phyloP scores from a whole-genome alignment of 2,329 filamentous ascomycete genomes.

The Berkeleyomyces basicola region DNA sequence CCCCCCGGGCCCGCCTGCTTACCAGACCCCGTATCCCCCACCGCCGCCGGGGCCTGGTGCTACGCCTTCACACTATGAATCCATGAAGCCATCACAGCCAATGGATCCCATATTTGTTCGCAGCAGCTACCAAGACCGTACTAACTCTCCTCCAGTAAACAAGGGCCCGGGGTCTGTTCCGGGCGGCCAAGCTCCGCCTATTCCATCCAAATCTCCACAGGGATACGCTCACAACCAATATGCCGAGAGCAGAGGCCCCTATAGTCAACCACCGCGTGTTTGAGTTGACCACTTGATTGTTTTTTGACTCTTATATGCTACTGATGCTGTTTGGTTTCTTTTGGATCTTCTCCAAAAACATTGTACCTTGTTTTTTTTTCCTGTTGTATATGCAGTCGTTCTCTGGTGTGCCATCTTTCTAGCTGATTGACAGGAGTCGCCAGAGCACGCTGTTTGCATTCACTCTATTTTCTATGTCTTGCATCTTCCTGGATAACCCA shows the following conservation, averaged over 20 bases:
- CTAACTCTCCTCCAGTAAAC: conserved; percentile 8
- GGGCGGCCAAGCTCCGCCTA: not conserved
- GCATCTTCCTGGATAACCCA: not conserved
- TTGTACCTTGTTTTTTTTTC: not conserved
- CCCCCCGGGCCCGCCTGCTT: conserved; percentile 1
- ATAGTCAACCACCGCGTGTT: conserved; percentile 1
- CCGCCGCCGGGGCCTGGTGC: not conserved
- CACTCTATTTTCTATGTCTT: not conserved
- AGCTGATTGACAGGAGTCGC: not conserved
- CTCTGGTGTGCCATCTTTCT: not conserved
- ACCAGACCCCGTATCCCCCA: not conserved
- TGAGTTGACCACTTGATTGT: not conserved
- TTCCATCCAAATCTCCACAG: conserved; percentile 10
- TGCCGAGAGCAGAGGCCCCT: conserved; percentile 7
- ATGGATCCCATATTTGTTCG: conserved; percentile 11
- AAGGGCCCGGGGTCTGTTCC: conserved; percentile 1
- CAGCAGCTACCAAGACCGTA: conserved; percentile 9
- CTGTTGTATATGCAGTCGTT: not conserved
- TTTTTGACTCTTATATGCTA: not conserved
- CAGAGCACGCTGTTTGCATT: not conserved
- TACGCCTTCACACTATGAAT: conserved; percentile 7
- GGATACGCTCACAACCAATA: conserved; percentile 10
- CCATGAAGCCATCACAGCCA: conserved; percentile 3
- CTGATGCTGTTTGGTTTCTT: not conserved
- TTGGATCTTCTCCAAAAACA: not conserved